Percentiles rank a stretch among this genome's conserved stretches.
phyloP scores from a whole-genome alignment of 1,139 yeast species.

The Torulaspora pretoriensis region DNA sequence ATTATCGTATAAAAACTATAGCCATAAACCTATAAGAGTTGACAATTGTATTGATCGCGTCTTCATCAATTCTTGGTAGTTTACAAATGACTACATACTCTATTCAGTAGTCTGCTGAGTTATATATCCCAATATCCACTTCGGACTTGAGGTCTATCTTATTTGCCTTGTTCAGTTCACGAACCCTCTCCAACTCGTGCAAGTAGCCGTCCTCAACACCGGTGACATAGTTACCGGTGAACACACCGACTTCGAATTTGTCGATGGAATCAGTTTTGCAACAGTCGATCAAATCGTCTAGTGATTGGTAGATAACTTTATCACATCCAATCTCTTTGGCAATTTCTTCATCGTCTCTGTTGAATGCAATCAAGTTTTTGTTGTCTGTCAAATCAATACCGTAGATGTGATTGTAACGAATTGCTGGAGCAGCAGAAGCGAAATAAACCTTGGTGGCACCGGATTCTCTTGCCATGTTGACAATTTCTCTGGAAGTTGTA shows the following conservation, averaged over 20 bases:
- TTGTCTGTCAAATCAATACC: slow-evolving; percentile 97
- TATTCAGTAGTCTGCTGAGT: slow-evolving; percentile 66
- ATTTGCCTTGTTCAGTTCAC: slow-evolving; percentile 72
- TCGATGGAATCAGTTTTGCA: slow-evolving; percentile 51
- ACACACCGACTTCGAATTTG: slow-evolving; percentile 91
- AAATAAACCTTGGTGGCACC: slow-evolving; percentile 91
- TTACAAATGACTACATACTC: slow-evolving; percentile 1
- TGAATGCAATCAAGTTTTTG: slow-evolving; percentile 86
- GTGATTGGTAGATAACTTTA: slow-evolving; percentile 78
- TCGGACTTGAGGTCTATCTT: slow-evolving; percentile 70
- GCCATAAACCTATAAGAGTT: too few species aligned
- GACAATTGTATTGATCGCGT: too few species aligned
- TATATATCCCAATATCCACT: slow-evolving; percentile 84
- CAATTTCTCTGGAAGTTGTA: slow-evolving; percentile 93
- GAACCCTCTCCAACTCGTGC: slow-evolving; percentile 72
- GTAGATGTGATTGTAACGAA: slow-evolving; percentile 89
- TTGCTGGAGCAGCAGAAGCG: slow-evolving; percentile 97
- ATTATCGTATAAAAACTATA: too few species aligned
- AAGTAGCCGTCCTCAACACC: slow-evolving; percentile 84
- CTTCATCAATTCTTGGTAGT: not conserved
- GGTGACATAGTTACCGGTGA: slow-evolving; percentile 88
- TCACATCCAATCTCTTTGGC: slow-evolving; percentile 87
- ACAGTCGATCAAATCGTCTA: slow-evolving; percentile 76
- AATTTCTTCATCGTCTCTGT: slow-evolving; percentile 68
- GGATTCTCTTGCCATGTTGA: slow-evolving; percentile 96